These are phyloP conservation scores for Glomus cerebriforme DNA, from an alignment of 192 early-diverging fungal species.

Conservation along the genomic window DNA sequence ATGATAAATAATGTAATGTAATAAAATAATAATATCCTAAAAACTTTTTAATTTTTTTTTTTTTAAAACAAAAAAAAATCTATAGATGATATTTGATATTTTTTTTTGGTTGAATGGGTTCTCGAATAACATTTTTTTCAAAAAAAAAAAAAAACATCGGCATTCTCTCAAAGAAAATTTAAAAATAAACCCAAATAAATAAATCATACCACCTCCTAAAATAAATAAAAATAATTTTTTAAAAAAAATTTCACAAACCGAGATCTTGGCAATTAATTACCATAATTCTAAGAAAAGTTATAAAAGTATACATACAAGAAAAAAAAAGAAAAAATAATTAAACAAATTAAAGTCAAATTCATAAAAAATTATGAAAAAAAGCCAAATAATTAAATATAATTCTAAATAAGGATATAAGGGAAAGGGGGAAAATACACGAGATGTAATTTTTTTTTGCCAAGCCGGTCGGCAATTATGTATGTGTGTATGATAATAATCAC, in stretches of 20 bases:
- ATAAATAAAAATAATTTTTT: background rate
- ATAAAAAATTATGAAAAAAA: background rate
- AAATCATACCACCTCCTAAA: no score
- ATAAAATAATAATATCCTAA: no score
- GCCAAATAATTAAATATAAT: background rate
- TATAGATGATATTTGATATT: background rate
- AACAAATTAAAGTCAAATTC: background rate
- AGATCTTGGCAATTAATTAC: background rate
- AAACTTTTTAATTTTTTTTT: no score
- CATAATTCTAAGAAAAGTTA: background rate
- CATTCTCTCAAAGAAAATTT: background rate
- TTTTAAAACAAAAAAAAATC: background rate
- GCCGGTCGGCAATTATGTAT: constrained; percentile 24
- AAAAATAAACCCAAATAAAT: no score
- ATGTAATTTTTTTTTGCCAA: background rate
- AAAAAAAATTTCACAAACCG: background rate
- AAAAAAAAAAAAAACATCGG: background rate
- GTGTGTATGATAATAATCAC: background rate
- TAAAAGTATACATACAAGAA: background rate
- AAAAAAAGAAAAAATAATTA: background rate
- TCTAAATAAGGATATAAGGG: background rate
- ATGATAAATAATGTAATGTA: no score
- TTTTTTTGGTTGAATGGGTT: background rate
- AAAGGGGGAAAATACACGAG: background rate
- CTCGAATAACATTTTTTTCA: background rate